These are phyloP conservation scores for Aspergillus bridgeri DNA, from an alignment of 495 filamentous ascomycete species.

Conservation along the genomic window DNA sequence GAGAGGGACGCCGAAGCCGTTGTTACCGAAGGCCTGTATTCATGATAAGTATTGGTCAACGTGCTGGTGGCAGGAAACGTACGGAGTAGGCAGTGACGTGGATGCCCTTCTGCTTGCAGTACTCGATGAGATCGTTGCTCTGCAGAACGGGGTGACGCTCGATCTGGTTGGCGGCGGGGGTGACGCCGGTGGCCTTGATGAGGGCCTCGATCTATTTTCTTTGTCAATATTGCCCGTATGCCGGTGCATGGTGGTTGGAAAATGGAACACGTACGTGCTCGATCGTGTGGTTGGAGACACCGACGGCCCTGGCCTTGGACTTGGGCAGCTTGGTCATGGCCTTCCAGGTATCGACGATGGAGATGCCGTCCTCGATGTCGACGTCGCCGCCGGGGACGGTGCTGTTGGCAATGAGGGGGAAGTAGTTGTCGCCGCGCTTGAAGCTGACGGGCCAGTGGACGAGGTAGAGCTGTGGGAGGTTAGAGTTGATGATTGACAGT, in stretches of 20 bases:
- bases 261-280: slow-evolving; percentile 33
- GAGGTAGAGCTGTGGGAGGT: slow-evolving; percentile 43
- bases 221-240: background rate
- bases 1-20: slow-evolving; percentile 40
- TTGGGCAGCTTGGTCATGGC: slow-evolving; percentile 52
- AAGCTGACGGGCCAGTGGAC: slow-evolving; percentile 52
- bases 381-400: slow-evolving; percentile 38
- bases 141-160: slow-evolving; percentile 50
- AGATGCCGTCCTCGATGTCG: slow-evolving; percentile 43
- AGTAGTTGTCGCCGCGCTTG: slow-evolving; percentile 38
- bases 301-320: slow-evolving; percentile 47
- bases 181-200: slow-evolving; percentile 47
- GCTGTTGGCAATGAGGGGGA: slow-evolving; percentile 40
- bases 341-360: slow-evolving; percentile 52
- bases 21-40: slow-evolving; percentile 47
- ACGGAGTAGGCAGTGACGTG: slow-evolving; percentile 50
- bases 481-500: background rate
- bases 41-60: slow-evolving; percentile 11
- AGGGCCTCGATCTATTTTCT: slow-evolving; percentile 41
- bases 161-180: slow-evolving; percentile 50
- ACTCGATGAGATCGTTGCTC: slow-evolving; percentile 41
- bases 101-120: slow-evolving; percentile 44
- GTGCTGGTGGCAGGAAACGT: slow-evolving; percentile 14
- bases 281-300: slow-evolving; percentile 50
- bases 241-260: background rate